A percentile compares a stretch with the other conserved stretches of the same genome.
Evolutionary conservation across 2,329 filamentous ascomycete genomes (phyloP).

Genomic region (Colletotrichum gloeosporioides): DNA sequence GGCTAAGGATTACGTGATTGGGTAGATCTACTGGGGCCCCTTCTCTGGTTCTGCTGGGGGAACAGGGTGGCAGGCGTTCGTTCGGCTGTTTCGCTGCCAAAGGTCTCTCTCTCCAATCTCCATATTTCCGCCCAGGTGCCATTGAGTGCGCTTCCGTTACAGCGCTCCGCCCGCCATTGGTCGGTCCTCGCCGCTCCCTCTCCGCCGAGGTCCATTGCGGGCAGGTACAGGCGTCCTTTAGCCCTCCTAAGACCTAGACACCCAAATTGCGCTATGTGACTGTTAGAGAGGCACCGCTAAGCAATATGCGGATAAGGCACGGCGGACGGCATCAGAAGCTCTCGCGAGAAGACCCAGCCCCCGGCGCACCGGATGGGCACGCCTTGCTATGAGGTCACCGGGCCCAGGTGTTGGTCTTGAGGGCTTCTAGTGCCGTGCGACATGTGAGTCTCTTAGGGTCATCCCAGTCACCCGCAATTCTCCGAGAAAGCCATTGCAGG

Average conservation of each 20-base stretch:
- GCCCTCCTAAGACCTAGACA: neutral
- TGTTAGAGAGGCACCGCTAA: neutral
- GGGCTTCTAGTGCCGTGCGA: neutral
- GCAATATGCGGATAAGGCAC: constrained; percentile 8
- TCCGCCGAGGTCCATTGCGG: constrained; percentile 20
- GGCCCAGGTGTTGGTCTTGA: neutral
- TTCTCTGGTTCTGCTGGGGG: constrained; percentile 6
- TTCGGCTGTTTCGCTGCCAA: constrained; percentile 22
- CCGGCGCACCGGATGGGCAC: constrained; percentile 12
- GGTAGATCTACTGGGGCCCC: neutral
- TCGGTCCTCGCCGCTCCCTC: neutral
- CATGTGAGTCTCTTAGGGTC: constrained; percentile 14
- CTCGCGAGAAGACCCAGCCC: neutral
- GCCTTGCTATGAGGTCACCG: constrained; percentile 18
- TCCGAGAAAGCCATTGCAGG: neutral
- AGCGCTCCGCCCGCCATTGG: constrained; percentile 19
- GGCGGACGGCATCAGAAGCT: neutral
- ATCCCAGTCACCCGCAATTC: constrained; percentile 14
- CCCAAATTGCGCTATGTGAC: neutral
- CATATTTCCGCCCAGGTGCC: constrained; percentile 18
- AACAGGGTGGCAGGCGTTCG: constrained; percentile 18
- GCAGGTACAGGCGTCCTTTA: neutral
- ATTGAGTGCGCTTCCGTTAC: constrained; percentile 20
- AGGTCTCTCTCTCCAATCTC: constrained; percentile 1
- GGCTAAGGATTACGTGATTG: neutral